Evolutionary conservation across 345 rosid genomes (phyloP).

Genomic region (Chamaenerion angustifolium): DNA sequence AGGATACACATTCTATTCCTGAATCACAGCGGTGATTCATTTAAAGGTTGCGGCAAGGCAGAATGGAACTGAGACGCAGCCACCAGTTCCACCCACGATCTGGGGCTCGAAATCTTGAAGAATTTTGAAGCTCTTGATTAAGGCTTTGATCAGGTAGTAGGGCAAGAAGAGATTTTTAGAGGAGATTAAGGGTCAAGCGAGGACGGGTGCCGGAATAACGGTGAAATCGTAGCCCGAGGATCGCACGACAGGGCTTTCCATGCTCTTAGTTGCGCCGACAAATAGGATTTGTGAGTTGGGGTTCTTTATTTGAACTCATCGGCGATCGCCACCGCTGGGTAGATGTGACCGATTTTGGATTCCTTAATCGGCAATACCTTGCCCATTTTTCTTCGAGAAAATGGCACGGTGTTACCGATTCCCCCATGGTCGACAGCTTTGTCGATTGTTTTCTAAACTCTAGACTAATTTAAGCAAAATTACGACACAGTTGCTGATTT

Average conservation of each 20-base stretch:
- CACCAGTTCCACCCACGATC: conserved; percentile 72
- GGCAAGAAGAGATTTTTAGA: conserved; percentile 41
- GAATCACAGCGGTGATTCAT: conserved; percentile 47
- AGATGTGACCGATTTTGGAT: conserved; percentile 69
- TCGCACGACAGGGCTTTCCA: conserved; percentile 58
- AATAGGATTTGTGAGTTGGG: conserved; percentile 39
- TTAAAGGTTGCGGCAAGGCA: conserved; percentile 49
- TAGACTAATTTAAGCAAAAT: no score
- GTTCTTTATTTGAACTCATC: conserved; percentile 49
- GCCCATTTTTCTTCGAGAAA: no score
- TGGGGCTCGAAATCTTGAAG: conserved; percentile 42
- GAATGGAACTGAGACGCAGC: conserved; percentile 66
- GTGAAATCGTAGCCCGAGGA: conserved; percentile 55
- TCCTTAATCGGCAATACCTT: no score
- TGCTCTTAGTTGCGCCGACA: conserved; percentile 54
- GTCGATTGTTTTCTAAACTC: no score
- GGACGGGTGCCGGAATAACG: conserved; percentile 31
- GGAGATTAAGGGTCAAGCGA: conserved; percentile 32
- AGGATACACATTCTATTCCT: conserved; percentile 67
- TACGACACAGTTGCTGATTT: no score
- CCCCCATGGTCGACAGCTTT: no score
- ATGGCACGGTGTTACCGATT: no score
- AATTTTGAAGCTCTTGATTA: conserved; percentile 21
- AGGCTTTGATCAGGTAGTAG: conserved; percentile 30
- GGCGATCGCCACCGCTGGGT: conserved; percentile 65